A percentile compares a stretch with the other conserved stretches of the same genome.
phyloP scores from a whole-genome alignment of 1,284 basidiomycete species.

The Ganoderma meredithae region DNA sequence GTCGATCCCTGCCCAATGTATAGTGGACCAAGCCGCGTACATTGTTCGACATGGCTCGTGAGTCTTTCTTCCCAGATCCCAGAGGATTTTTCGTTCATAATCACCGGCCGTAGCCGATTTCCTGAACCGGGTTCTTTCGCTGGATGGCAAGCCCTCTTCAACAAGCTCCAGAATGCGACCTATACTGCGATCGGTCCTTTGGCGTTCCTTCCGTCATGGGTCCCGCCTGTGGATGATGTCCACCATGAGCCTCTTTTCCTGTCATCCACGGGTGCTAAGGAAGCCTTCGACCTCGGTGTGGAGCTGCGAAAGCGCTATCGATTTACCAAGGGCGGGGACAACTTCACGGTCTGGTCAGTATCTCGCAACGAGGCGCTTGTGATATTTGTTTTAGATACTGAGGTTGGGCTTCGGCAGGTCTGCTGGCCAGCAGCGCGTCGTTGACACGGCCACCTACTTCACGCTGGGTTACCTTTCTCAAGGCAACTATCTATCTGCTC shows the following conservation, averaged over 20 bases:
- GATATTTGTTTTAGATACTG: background rate
- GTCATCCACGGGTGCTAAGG: constrained; percentile 47
- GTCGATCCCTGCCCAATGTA: constrained; percentile 46
- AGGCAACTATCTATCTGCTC: constrained; percentile 46
- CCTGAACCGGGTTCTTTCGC: constrained; percentile 49
- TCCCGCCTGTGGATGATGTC: constrained; percentile 48
- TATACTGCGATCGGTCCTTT: constrained; percentile 49
- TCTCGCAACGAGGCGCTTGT: background rate
- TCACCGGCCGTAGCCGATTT: constrained; percentile 42
- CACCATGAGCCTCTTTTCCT: constrained; percentile 49
- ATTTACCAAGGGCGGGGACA: constrained; percentile 49
- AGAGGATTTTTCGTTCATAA: background rate
- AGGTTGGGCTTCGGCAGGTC: constrained; percentile 40
- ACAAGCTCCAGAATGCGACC: constrained; percentile 50
- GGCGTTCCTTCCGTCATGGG: constrained; percentile 50
- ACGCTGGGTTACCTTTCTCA: constrained; percentile 51
- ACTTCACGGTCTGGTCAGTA: constrained; percentile 51
- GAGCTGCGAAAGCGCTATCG: constrained; percentile 48
- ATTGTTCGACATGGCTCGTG: constrained; percentile 52
- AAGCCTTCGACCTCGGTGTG: constrained; percentile 50
- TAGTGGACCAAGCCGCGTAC: constrained; percentile 53
- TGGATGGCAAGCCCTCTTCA: constrained; percentile 47
- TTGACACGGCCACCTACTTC: constrained; percentile 51
- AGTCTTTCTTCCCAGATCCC: constrained; percentile 15
- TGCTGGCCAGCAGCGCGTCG: constrained; percentile 48